Evolutionary conservation across 208 protist genomes (phyloP), one percentile per base, ranked within the genome.

Genomic region (Crithidia expoeki): DNA sequence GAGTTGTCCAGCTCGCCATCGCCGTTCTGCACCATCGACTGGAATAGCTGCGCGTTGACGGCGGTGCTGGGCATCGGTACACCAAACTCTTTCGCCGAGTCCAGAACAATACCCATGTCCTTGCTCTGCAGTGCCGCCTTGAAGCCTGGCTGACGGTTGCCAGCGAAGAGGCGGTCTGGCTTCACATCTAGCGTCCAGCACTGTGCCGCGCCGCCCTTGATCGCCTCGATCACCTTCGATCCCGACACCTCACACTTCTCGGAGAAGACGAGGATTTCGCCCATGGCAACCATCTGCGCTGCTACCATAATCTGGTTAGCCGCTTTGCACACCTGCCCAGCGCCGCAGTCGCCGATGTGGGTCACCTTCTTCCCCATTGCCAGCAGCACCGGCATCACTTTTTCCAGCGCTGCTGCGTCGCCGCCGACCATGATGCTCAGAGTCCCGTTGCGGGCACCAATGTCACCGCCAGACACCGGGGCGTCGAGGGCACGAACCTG

Each of bases 401-500:
- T 56, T 56, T 75, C 75, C 9, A 98, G 74, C 28, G 86, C 88
- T 50, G 60, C 82, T 10, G 79, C 79, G 19, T 98, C 92, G 32
- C 97, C 97, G 53, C 97, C 97, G 19, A 97, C 87, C 94, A 99
- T 98, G 52, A 99, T 97, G 36, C 90, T 95, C 12, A 99, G 84
- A 3, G 88, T 96, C 10, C 87, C 97, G 68, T 98, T 90, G 58
- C 83, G 70, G 16, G 97, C 95, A n/a, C 96, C 96, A 40, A 98
- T 77, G 71, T 98, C 94, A 6, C 94, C 96, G 32, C 95, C 95
- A n/a, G 93, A 97, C 11, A 98, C 96, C n/a, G 97, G 97, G 7
- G 95, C 93, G 69, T 99, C 97, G 11, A 99, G 73, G 21, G 86
- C 86, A 23, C 68, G 67, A 36, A 97, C 89, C 52, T 92, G 71